Percentiles rank a stretch among this genome's conserved stretches.
Conservation (phyloP, 352 stramenopile species). For the Phytophthora aleatoria region DNA sequence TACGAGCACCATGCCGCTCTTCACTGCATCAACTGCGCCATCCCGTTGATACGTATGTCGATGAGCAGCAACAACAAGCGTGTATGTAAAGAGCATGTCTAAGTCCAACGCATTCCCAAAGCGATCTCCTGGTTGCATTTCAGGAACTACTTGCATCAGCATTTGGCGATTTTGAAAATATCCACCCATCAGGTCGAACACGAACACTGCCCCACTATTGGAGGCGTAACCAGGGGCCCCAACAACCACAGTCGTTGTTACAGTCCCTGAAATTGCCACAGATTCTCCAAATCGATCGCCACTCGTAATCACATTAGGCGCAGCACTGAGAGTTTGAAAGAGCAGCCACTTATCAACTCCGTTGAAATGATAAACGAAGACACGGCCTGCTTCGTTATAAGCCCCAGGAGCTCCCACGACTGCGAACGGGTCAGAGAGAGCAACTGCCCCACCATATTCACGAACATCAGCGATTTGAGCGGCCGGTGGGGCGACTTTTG, state of each 20-base stretch:
- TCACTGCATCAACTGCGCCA: constrained; percentile 22
- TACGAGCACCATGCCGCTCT: constrained; percentile 60
- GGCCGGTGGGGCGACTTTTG: constrained; percentile 59
- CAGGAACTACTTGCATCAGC: constrained; percentile 52
- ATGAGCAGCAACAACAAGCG: constrained; percentile 69
- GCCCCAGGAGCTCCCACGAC: constrained; percentile 66
- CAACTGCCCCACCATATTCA: constrained; percentile 64
- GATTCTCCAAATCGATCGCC: constrained; percentile 78
- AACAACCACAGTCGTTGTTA: constrained; percentile 57
- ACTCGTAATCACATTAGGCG: constrained; percentile 43
- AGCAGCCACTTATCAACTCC: constrained; percentile 49
- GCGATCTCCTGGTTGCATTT: constrained; percentile 54
- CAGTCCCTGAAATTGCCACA: constrained; percentile 62
- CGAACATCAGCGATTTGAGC: constrained; percentile 43
- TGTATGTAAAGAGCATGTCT: constrained; percentile 76
- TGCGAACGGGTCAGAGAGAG: constrained; percentile 55
- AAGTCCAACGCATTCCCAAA: constrained; percentile 76
- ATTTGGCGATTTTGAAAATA: constrained; percentile 70
- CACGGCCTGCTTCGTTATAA: constrained; percentile 59
- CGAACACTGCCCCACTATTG: constrained; percentile 67
- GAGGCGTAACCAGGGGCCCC: constrained; percentile 70
- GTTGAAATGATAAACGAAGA: constrained; percentile 81
- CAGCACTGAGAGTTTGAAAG: constrained; percentile 67
- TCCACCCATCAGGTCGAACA: constrained; percentile 69
- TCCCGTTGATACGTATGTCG: constrained; percentile 43